phyloP scores from a whole-genome alignment of 495 filamentous ascomycete genomes.

The Amniculicola lignicola region DNA sequence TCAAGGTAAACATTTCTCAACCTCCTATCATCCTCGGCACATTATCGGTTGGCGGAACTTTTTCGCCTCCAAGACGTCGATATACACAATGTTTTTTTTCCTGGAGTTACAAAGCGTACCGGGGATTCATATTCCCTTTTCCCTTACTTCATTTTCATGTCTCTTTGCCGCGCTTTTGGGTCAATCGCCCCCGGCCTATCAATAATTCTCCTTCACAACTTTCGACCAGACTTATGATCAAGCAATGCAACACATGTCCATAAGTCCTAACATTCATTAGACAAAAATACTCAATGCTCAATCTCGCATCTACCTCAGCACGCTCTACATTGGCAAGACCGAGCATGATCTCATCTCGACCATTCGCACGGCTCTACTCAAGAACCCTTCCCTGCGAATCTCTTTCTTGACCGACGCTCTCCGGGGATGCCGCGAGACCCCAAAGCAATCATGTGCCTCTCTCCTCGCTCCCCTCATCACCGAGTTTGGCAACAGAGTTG shows the following conservation, averaged over 20 bases:
- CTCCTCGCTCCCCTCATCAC: slow-evolving; percentile 74
- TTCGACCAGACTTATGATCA: too few relatives aligned
- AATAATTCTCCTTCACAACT: neutral
- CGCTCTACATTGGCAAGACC: slow-evolving; percentile 91
- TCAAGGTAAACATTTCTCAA: slow-evolving; percentile 78
- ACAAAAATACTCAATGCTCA: slow-evolving; percentile 76
- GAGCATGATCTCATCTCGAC: slow-evolving; percentile 86
- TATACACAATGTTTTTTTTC: too few relatives aligned
- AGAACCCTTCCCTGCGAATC: slow-evolving; percentile 73
- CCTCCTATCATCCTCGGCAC: slow-evolving; percentile 84
- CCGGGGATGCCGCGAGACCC: slow-evolving; percentile 86
- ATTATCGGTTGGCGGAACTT: slow-evolving; percentile 92
- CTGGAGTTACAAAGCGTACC: too few relatives aligned
- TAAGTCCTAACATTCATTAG: slow-evolving; percentile 45
- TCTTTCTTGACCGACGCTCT: slow-evolving; percentile 92
- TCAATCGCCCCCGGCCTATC: too few relatives aligned
- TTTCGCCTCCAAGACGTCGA: too few relatives aligned
- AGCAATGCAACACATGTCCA: too few relatives aligned
- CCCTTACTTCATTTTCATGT: too few relatives aligned
- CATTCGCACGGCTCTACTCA: slow-evolving; percentile 67
- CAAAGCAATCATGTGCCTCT: slow-evolving; percentile 83
- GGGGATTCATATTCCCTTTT: too few relatives aligned
- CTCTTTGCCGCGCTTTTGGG: too few relatives aligned
- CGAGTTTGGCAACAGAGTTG: slow-evolving; percentile 86
- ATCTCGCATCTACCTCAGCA: slow-evolving; percentile 81